A percentile compares a stretch with the other conserved stretches of the same genome.
Evolutionary conservation across 495 filamentous ascomycete species (phyloP).

Genomic region (Entonaema liquescens): DNA sequence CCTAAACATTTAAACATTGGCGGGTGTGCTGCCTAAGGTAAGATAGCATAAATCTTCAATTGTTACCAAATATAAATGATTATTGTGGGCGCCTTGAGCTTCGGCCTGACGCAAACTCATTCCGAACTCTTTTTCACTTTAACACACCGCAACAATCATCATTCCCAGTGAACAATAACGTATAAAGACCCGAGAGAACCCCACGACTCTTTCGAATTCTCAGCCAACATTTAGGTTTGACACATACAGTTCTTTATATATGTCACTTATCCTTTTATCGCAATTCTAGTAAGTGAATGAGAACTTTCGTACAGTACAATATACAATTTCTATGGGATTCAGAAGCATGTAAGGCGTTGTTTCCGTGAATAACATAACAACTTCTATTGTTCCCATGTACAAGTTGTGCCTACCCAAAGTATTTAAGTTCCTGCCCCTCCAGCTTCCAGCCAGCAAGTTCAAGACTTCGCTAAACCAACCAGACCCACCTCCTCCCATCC

Average conservation of each 20-base stretch:
- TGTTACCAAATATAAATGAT: not conserved
- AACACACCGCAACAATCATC: not conserved
- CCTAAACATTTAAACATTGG: not conserved
- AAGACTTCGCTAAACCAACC: not conserved
- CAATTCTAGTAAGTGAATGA: not conserved
- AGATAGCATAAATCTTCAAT: not conserved
- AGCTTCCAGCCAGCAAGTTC: not conserved
- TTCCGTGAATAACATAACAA: not conserved
- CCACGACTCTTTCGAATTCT: not conserved
- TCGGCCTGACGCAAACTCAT: not conserved
- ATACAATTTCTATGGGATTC: not conserved
- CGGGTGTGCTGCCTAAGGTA: not conserved
- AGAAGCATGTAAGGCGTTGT: not conserved
- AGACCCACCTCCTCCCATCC: not conserved
- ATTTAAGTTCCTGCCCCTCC: slow-evolving; percentile 12
- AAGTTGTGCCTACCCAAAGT: not conserved
- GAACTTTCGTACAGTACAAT: not conserved
- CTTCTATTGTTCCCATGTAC: not conserved
- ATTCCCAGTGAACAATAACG: not conserved
- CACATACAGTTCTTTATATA: not conserved
- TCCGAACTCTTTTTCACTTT: not conserved
- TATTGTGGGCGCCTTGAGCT: not conserved
- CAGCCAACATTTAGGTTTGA: not conserved
- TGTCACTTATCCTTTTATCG: not conserved
- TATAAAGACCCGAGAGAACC: not conserved